Conservation (phyloP, 768 basidiomycete genomes). For the Naganishia onofrii region DNA sequence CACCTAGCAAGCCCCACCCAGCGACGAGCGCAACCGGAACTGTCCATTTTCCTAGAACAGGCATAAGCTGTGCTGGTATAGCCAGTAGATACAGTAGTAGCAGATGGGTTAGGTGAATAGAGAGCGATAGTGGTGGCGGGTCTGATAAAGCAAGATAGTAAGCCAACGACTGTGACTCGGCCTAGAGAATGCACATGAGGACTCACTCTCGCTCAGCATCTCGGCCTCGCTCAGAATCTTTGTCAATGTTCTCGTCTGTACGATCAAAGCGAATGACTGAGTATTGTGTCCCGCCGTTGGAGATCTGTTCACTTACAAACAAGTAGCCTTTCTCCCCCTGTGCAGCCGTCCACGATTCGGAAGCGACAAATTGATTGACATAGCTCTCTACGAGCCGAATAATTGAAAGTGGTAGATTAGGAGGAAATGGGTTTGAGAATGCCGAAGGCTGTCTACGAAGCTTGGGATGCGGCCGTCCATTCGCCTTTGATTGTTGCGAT, state of each 20-base stretch:
- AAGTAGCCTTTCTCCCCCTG: slow-evolving; percentile 39
- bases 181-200: background rate
- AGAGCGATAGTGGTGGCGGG: slow-evolving; percentile 48
- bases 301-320: background rate
- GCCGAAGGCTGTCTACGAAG: slow-evolving; percentile 16
- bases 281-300: background rate
- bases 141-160: slow-evolving; percentile 31
- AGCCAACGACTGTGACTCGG: background rate
- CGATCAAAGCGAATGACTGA: background rate
- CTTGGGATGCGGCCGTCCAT: background rate
- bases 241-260: slow-evolving; percentile 35
- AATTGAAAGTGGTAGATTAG: slow-evolving; percentile 46
- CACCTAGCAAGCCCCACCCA: slow-evolving; percentile 48
- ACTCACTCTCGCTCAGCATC: slow-evolving; percentile 44
- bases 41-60: slow-evolving; percentile 39
- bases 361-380: slow-evolving; percentile 38
- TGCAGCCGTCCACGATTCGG: slow-evolving; percentile 18
- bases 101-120: slow-evolving; percentile 47
- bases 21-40: slow-evolving; percentile 44
- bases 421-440: slow-evolving; percentile 36
- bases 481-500: background rate
- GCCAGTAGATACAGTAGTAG: slow-evolving; percentile 48
- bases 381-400: slow-evolving; percentile 47
- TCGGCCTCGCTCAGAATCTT: slow-evolving; percentile 44
- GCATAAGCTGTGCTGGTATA: slow-evolving; percentile 44